phyloP scores from a whole-genome alignment of 495 filamentous ascomycete species.

The Talaromyces ruber region DNA sequence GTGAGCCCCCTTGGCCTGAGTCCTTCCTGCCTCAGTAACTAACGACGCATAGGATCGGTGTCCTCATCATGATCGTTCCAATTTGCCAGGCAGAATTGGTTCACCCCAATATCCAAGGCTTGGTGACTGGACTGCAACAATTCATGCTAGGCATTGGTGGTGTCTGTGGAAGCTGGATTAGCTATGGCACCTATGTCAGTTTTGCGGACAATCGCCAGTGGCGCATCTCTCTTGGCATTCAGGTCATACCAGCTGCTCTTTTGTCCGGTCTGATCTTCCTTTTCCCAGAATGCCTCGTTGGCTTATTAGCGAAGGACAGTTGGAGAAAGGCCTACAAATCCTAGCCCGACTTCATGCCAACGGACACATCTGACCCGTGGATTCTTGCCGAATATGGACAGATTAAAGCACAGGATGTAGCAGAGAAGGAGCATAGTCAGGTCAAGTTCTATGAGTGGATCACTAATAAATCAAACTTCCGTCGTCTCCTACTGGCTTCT shows the following conservation, averaged over 20 bases:
- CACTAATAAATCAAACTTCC: slow-evolving; percentile 42
- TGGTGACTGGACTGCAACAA: slow-evolving; percentile 14
- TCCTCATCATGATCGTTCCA: slow-evolving; percentile 33
- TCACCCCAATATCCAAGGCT: slow-evolving; percentile 14
- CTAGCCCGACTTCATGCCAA: not conserved
- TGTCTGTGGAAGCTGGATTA: slow-evolving; percentile 13
- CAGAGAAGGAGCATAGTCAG: not conserved
- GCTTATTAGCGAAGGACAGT: not conserved
- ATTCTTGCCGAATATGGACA: not conserved
- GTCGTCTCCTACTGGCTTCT: slow-evolving; percentile 50
- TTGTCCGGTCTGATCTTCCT: not conserved
- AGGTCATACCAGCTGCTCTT: not conserved
- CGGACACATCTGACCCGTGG: not conserved
- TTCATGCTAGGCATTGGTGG: slow-evolving; percentile 15
- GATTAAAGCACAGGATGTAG: not conserved
- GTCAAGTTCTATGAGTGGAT: not conserved
- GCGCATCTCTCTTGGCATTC: not conserved
- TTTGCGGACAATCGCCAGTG: not conserved
- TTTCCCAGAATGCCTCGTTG: not conserved
- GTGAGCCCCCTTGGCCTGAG: not conserved
- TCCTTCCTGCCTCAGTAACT: slow-evolving; percentile 4
- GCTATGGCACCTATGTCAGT: not conserved
- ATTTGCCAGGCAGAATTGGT: slow-evolving; percentile 17
- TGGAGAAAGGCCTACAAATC: not conserved
- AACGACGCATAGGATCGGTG: slow-evolving; percentile 32